Conservation (phyloP, 306 rosid genomes). For the Gleditsia sinensis region DNA sequence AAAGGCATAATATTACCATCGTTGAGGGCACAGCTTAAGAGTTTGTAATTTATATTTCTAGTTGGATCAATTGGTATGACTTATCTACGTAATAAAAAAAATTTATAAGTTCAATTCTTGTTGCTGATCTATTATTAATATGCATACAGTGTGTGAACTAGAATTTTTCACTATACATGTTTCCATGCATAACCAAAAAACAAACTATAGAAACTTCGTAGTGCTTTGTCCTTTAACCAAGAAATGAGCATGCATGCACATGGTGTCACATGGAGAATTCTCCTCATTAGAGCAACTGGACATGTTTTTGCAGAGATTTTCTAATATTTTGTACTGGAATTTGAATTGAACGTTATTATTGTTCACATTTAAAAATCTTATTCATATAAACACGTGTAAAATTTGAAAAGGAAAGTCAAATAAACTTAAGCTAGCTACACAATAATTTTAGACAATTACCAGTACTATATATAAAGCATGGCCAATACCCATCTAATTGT, state of each 20-base stretch:
- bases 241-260: slow-evolving; percentile 46
- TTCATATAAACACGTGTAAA: too few relatives aligned
- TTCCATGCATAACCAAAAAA: slow-evolving; percentile 18
- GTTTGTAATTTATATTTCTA: too few relatives aligned
- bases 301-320: slow-evolving; percentile 8
- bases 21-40: slow-evolving; percentile 26
- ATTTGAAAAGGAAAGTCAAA: background rate
- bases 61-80: too few relatives aligned
- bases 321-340: background rate
- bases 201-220: slow-evolving; percentile 26
- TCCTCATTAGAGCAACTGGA: slow-evolving; percentile 32
- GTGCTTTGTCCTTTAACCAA: slow-evolving; percentile 37
- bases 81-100: too few relatives aligned
- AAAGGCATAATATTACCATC: slow-evolving; percentile 25
- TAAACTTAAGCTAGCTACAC: background rate
- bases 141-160: too few relatives aligned
- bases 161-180: too few relatives aligned
- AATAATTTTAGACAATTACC: background rate
- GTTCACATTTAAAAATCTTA: too few relatives aligned
- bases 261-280: slow-evolving; percentile 46
- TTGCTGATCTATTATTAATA: too few relatives aligned
- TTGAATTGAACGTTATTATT: background rate
- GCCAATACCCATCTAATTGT: background rate
- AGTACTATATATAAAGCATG: background rate
- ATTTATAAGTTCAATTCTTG: too few relatives aligned